Base-by-base conservation (phyloP, 2,329 filamentous ascomycete species). In the Aspergillus costaricaensis region DNA sequence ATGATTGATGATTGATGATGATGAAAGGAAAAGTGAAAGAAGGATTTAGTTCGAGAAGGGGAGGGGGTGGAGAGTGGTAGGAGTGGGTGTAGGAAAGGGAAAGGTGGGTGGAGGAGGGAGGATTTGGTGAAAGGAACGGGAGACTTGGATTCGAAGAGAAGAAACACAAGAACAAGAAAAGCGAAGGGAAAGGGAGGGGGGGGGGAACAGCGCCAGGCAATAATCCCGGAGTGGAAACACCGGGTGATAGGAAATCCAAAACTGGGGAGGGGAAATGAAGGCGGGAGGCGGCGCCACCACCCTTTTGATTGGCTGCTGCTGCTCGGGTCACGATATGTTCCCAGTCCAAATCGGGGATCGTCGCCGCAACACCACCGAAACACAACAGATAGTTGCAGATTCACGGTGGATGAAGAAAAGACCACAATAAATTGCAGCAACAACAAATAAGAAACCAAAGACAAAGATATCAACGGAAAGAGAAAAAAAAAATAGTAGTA, bases 261-360 rank as follows among this genome's bases (percentile, higher is more conserved):
- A 21, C 27, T n/a, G 21, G 36, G 19, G 47, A 52, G 15, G 23
- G 32, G 36, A 54, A 36, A 15, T 12, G 27, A 30, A 44, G 56
- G 44, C 55, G 55, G 58, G 58, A 63, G 61, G 61, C 55, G 61
- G 60, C 61, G 62, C 62, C 62, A 59, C 60, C 53, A 15, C 32
- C 10, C 15, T 7, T 3, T 15, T 63, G 44, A 66, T 66, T 66
- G 62, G 64, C 56, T 59, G 55, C 36, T 41, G 14, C 17, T 41
- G 27, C 48, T 36, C 41, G 19, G 23, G 51, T 50, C 51, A 59
- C 38, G 19, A 21, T 55, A 36, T 36, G 32, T 36, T 36, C 32
- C 36, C 50, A 55, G 55, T 41, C 57, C 36, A 54, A 43, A 51
- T 53, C 25, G 27, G 30, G n/a, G 44, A 27, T 32, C 15, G 25